phyloP scores from a whole-genome alignment of 208 protist genomes.

The Leishmania gerbilli region DNA sequence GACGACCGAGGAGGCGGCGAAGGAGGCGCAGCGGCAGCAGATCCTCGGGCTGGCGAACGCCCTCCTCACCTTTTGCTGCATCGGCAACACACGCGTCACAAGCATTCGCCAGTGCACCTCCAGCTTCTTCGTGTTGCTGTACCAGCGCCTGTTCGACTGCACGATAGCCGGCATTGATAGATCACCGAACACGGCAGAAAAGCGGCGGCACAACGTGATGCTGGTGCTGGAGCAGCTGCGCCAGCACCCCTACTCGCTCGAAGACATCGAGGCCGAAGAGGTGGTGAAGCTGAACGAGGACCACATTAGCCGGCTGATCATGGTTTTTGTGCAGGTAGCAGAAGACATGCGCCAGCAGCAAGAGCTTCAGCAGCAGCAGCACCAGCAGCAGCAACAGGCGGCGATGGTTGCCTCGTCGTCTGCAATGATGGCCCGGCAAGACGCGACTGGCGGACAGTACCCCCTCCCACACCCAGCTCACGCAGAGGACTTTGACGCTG shows the following conservation, averaged over 20 bases:
- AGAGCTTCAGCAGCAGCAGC: slow-evolving; percentile 12
- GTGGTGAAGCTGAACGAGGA: slow-evolving; percentile 80
- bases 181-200: slow-evolving; percentile 71
- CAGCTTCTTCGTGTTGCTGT: slow-evolving; percentile 87
- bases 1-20: slow-evolving; percentile 11
- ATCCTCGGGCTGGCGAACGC: slow-evolving; percentile 72
- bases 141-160: slow-evolving; percentile 80
- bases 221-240: slow-evolving; percentile 77
- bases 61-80: slow-evolving; percentile 61
- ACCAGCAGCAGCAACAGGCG: slow-evolving; percentile 11
- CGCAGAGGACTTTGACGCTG: slow-evolving; percentile 3
- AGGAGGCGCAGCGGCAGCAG: slow-evolving; percentile 37
- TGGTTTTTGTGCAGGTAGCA: slow-evolving; percentile 76
- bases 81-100: slow-evolving; percentile 50
- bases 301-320: slow-evolving; percentile 83
- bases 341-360: slow-evolving; percentile 34
- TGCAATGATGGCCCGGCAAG: neutral
- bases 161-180: slow-evolving; percentile 69
- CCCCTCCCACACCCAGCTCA: neutral
- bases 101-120: slow-evolving; percentile 85
- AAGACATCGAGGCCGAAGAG: slow-evolving; percentile 68
- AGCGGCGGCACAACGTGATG: slow-evolving; percentile 75
- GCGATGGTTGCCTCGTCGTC: neutral
- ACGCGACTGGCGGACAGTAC: neutral
- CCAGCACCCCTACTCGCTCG: slow-evolving; percentile 54